Evolutionary conservation across 345 rosid genomes (phyloP).

Genomic region (Gossypioides kirkii): DNA sequence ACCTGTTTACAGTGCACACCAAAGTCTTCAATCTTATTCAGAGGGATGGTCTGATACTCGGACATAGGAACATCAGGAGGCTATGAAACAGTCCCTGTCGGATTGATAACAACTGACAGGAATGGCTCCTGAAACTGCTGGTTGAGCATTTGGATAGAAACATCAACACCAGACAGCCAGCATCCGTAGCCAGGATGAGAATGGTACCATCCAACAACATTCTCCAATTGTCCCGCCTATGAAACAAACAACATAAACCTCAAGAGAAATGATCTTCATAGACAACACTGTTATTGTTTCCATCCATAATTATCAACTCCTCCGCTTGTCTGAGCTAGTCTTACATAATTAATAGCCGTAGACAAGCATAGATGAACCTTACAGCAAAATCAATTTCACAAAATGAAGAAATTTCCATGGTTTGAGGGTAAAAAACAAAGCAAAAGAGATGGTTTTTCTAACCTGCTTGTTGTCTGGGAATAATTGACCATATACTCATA

Average conservation of each 20-base stretch:
- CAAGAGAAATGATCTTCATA: not conserved
- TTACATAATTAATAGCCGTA: no score
- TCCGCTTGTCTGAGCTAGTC: no score
- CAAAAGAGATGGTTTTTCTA: no score
- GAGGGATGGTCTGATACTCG: no score
- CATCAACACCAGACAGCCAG: conserved; percentile 98
- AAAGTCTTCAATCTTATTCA: no score
- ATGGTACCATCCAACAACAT: conserved; percentile 89
- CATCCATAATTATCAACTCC: no score
- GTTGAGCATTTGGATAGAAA: conserved; percentile 93
- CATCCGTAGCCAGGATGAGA: conserved; percentile 99
- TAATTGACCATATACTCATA: conserved; percentile 99
- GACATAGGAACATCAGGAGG: conserved; percentile 73
- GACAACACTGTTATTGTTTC: no score
- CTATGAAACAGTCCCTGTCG: conserved; percentile 96
- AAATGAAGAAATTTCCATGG: no score
- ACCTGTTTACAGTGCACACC: conserved; percentile 96
- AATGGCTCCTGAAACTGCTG: conserved; percentile 97
- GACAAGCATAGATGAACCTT: no score
- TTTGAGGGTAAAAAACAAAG: no score
- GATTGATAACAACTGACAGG: conserved; percentile 93
- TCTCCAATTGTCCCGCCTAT: conserved; percentile 93
- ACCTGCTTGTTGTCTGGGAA: conserved; percentile 98
- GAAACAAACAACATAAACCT: not conserved
- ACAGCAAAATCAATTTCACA: no score